Evolutionary conservation across 306 rosid species (phyloP).

Genomic region (Acmispon strigosus): DNA sequence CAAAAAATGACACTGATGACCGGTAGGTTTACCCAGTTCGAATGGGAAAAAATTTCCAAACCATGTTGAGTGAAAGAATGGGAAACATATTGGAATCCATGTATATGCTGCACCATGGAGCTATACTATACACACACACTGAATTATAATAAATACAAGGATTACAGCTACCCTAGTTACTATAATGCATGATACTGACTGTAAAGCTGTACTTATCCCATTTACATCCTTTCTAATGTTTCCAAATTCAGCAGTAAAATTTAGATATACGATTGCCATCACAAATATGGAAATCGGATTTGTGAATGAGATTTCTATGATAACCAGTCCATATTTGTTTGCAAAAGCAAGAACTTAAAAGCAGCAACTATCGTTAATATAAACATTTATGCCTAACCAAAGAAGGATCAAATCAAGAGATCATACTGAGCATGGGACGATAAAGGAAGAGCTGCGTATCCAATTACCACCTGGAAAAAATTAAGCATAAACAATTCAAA

Average conservation of each 20-base stretch:
- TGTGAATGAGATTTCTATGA: neutral
- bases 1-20: no score
- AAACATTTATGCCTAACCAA: constrained; percentile 4
- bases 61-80: no score
- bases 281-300: neutral
- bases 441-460: constrained; percentile 87
- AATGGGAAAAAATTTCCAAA: no score
- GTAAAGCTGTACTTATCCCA: no score
- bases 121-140: no score
- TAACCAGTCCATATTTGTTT: neutral
- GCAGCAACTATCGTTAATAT: neutral
- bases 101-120: no score
- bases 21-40: no score
- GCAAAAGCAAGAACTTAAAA: constrained; percentile 5
- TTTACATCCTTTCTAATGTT: no score
- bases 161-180: no score
- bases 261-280: neutral
- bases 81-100: no score
- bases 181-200: no score
- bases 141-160: no score
- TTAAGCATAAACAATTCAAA: constrained; percentile 25
- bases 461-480: constrained; percentile 71
- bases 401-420: constrained; percentile 20
- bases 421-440: constrained; percentile 95
- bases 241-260: neutral